These are phyloP conservation scores for Piper betle DNA, from an alignment of 164 flowering plant genomes.

Conservation along the genomic window DNA sequence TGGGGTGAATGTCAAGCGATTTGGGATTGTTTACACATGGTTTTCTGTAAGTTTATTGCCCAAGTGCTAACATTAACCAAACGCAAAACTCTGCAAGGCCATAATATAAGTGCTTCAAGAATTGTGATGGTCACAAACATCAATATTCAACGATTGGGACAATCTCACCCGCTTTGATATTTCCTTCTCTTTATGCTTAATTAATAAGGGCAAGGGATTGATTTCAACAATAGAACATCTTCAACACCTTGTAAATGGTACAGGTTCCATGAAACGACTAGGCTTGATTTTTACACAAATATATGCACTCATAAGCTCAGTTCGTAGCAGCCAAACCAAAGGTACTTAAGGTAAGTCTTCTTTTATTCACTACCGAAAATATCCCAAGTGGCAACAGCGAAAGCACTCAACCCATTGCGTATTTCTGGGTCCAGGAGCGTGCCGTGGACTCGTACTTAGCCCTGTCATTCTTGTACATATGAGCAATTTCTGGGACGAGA, in stretches of 20 bases:
- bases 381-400: neutral
- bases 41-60: no score
- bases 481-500: slow-evolving; percentile 60
- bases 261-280: neutral
- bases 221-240: no score
- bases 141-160: no score
- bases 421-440: slow-evolving; percentile 56
- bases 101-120: no score
- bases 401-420: slow-evolving; percentile 37
- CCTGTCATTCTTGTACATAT: slow-evolving; percentile 52
- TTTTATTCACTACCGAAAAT: slow-evolving; percentile 15
- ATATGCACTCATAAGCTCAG: neutral
- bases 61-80: no score
- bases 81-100: no score
- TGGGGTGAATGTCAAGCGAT: no score
- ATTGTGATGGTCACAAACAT: no score
- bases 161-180: no score
- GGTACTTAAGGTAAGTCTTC: neutral
- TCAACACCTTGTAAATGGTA: no score
- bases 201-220: neutral
- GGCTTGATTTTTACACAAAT: neutral
- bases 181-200: no score
- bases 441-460: slow-evolving; percentile 48
- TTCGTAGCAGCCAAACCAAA: neutral
- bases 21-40: no score